Evolutionary conservation across 345 rosid genomes (phyloP), one percentile per base, ranked within the genome.

Genomic region (Brassica rapa): DNA sequence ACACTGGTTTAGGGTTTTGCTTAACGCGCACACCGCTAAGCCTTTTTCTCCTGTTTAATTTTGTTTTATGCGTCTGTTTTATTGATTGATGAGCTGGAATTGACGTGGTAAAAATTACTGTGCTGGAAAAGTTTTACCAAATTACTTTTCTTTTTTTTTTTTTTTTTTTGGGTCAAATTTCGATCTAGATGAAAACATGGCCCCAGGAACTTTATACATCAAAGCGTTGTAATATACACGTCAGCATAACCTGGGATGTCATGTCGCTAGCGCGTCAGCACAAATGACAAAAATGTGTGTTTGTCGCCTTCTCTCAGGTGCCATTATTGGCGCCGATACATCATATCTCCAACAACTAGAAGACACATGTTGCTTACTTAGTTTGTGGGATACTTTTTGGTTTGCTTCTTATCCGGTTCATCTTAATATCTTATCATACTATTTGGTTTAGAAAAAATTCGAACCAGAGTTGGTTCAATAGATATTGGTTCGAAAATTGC

Each of bases 71-170:
- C 0, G 57, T 12, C 35, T 53, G 62, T 19, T 8, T 1, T 49
- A 62, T 29, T 68, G 27, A 15, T 51, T 63, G 9, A 8, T 70
- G 65, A 73, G 59, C 49, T 78, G 55, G 70, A 25, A 67, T 68
- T 68, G 82, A 79, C 82, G n/a, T 79, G 70, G 78, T 79, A 68
- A 66, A 78, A 3, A 5, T 24, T 70, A 30, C 56, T 30, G 62
- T 43, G 51, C 24, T 43, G 12, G 15, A 33, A 21, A 74, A 2
- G 59, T 51, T 51, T 51, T 51, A 53, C 49, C 21, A 53, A 2
- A 15, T 53, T 15, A 16, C 8, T 6, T 2, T 51, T 70, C n/a
- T n/a, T n/a, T n/a, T n/a, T n/a, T n/a, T n/a, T n/a, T n/a, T n/a
- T n/a, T n/a, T n/a, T n/a, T n/a, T n/a, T n/a, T n/a, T n/a, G n/a